Base-by-base conservation (phyloP, 2,329 filamentous ascomycete species). In the Fusarium sp. region DNA sequence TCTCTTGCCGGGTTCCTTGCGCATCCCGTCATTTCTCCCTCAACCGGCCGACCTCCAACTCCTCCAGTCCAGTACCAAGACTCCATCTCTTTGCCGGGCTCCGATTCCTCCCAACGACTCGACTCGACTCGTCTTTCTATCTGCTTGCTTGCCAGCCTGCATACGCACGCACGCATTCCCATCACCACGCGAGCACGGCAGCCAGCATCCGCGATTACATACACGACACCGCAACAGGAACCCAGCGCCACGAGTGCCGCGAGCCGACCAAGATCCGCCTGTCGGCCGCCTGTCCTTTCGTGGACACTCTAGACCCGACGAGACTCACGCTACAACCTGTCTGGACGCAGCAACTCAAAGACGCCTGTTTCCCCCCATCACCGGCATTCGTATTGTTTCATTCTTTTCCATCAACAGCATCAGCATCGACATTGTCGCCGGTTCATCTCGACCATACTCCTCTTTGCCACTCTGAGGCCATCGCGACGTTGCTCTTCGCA, bases 51-150 rank as follows among this genome's bases (percentile, higher is more conserved):
- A 50, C 45, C 45, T 50, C 25, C 45, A 50, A 50, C 45, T 50
- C 45, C 25, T 27, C 22, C 22, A 37, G 35, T 47, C 43, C 43
- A 25, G 45, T 50, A 50, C 45, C 45, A 50, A 50, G 45, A 61
- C 69, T 71, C 67, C 69, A 70, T 64, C 59, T 68, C 37, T 62
- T 62, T 74, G 68, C 71, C 71, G 59, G 72, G 69, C 65, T 74
- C 71, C 68, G 65, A 73, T 68, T 43, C 32, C 17, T 61, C 56
- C 45, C 45, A 50, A 27, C 45, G 45, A 50, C 45, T 50, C 22
- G 25, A 10, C 40, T 69, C 65, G 15, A 22, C 45, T 33, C 37
- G 25, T 17, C 45, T 17, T 27, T 14, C 33, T 22, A 22, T 10
- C 9, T 47, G 22, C 22, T 50, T 50, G 45, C 4, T 2, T 50